These are phyloP conservation scores for Diaporthe eres DNA, from an alignment of 2,329 filamentous ascomycete species.

Conservation along the genomic window DNA sequence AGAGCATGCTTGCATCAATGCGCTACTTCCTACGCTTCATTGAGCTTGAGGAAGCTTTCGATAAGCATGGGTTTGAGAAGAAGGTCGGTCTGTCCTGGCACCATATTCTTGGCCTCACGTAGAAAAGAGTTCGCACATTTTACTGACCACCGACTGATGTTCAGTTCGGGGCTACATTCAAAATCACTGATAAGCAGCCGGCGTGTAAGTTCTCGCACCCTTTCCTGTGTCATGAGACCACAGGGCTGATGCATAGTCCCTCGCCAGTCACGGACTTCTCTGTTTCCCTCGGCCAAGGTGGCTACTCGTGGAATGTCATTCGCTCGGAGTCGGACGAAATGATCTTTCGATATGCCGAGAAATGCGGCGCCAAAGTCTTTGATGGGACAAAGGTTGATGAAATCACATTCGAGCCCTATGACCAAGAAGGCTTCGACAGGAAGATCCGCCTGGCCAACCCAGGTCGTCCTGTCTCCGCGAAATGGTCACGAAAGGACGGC, in stretches of 20 bases:
- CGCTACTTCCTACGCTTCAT: constrained; percentile 61
- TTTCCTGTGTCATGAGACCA: background rate
- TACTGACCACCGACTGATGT: background rate
- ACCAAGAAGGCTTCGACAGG: background rate
- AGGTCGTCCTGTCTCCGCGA: constrained; percentile 49
- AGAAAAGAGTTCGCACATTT: background rate
- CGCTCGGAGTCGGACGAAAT: constrained; percentile 62
- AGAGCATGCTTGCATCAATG: constrained; percentile 55
- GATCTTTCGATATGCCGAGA: constrained; percentile 58
- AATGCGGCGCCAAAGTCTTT: constrained; percentile 57
- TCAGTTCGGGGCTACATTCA: constrained; percentile 56
- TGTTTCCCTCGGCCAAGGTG: constrained; percentile 54
- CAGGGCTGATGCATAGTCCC: background rate
- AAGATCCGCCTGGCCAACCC: constrained; percentile 45
- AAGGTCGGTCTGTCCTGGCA: constrained; percentile 47
- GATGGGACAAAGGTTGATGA: constrained; percentile 55
- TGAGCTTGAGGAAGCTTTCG: constrained; percentile 57
- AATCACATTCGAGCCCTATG: constrained; percentile 49
- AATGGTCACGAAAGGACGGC: constrained; percentile 52
- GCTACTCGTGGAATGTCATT: constrained; percentile 61
- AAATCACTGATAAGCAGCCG: constrained; percentile 47
- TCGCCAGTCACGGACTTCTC: constrained; percentile 59
- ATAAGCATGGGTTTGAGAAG: constrained; percentile 55
- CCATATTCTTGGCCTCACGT: background rate
- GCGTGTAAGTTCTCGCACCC: background rate